Evolutionary conservation across 768 basidiomycete species (phyloP).

Genomic region (Tylopilus subfusipes): DNA sequence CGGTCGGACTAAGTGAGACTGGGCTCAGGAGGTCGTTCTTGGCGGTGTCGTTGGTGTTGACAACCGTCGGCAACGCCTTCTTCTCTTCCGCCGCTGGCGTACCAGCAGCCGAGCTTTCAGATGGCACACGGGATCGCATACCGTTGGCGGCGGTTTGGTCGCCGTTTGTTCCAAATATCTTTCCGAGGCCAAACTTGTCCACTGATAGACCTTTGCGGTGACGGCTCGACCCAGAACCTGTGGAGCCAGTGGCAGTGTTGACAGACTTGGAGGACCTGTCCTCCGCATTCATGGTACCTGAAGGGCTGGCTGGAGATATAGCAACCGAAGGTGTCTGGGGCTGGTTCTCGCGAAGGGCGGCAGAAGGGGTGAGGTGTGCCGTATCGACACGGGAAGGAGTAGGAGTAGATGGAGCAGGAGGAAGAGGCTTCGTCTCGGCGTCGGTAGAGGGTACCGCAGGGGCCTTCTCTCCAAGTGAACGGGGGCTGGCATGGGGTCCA

Average conservation of each 20-base stretch:
- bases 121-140: conserved; percentile 40
- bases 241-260: conserved; percentile 29
- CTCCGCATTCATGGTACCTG: conserved; percentile 28
- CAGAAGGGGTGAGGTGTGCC: conserved; percentile 19
- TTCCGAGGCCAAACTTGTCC: conserved; percentile 76
- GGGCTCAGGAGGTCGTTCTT: conserved; percentile 38
- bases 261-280: conserved; percentile 30
- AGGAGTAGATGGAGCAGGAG: conserved; percentile 25
- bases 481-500: conserved; percentile 5
- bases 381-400: conserved; percentile 20
- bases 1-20: conserved; percentile 24
- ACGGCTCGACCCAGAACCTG: conserved; percentile 44
- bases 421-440: conserved; percentile 29
- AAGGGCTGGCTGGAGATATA: conserved; percentile 44
- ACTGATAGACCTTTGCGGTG: conserved; percentile 69
- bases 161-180: conserved; percentile 56
- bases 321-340: conserved; percentile 31
- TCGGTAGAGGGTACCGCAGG: conserved; percentile 11
- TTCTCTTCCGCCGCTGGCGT: conserved; percentile 20
- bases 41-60: conserved; percentile 17
- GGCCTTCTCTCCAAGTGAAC: conserved; percentile 17
- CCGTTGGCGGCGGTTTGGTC: conserved; percentile 34
- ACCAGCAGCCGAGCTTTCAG: conserved; percentile 35
- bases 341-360: conserved; percentile 27
- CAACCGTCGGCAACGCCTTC: conserved; percentile 4